Evolutionary conservation across 164 flowering plant genomes (phyloP), one percentile per base, ranked within the genome.

Genomic region (Berberis thunbergii): DNA sequence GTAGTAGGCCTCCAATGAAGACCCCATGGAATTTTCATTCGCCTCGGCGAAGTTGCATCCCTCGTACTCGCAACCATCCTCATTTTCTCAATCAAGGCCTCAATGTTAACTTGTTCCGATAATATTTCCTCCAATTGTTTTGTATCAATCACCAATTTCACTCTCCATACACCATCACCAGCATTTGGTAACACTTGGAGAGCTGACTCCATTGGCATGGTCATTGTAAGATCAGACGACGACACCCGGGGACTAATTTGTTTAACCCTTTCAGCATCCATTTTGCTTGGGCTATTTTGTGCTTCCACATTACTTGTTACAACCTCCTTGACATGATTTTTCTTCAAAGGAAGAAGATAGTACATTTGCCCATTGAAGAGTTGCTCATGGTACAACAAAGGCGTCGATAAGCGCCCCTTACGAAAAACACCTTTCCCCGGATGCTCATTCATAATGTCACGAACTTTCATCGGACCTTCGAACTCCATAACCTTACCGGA

Each of bases 81-180:
- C 81, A 83, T 80, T 59, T 69, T 73, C 79, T 86, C 87, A 53
- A 88, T 84, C 78, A 88, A 62, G 1, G 88, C 87, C 69, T 85
- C 86, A 0, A 85, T 81, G 10, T 74, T 82, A 44, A 64, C 87
- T 63, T 88, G 73, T 64, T 85, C 84, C 10, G 92, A 69, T 60
- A 85, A 64, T 12, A 86, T 82, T 54, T 82, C 84, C 69, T 80
- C 84, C 75, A 88, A 42, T 50, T 83, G 78, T 50, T 78, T 75
- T 0, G 79, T 74, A 54, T 73, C 70, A 44, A 88, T 86, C 76
- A 75, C 80, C 75, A 86, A 11, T 62, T 76, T 88, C 76, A 86
- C 90, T 65, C 65, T 86, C 96, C 96, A 88, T 44, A 86, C 74
- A 4, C 86, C 85, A 2, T 80, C 72, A 61, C 79, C 74, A 3